Evolutionary conservation across 1,284 basidiomycete genomes (phyloP).

Genomic region (Cutaneotrichosporon sp.): DNA sequence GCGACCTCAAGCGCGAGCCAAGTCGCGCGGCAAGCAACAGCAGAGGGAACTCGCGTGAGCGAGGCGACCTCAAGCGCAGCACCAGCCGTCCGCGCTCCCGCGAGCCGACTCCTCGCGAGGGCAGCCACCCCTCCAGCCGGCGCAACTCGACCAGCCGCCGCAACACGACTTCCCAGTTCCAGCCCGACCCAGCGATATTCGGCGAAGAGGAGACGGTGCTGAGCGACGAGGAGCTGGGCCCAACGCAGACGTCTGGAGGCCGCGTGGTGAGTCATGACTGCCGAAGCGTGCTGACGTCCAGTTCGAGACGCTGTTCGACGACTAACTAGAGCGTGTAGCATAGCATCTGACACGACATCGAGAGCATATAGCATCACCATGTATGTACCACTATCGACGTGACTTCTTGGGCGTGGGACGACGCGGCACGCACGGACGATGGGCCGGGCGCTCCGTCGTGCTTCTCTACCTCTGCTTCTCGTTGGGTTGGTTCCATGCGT

Average conservation of each 20-base stretch:
- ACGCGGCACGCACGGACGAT: not conserved
- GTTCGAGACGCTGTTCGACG: slow-evolving; percentile 10
- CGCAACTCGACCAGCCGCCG: not conserved
- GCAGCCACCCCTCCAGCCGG: not conserved
- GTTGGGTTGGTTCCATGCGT: no score
- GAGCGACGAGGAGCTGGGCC: slow-evolving; percentile 15
- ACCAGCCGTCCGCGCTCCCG: not conserved
- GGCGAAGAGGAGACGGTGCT: slow-evolving; percentile 9
- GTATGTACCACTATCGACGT: not conserved
- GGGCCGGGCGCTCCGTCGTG: not conserved
- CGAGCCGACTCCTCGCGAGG: not conserved
- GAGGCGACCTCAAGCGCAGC: not conserved
- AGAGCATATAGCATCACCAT: not conserved
- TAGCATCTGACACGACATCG: not conserved
- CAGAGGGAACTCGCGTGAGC: not conserved
- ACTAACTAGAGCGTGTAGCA: slow-evolving; percentile 9
- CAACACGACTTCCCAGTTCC: slow-evolving; percentile 2
- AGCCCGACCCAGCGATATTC: slow-evolving; percentile 10
- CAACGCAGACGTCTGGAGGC: slow-evolving; percentile 15
- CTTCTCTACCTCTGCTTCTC: not conserved
- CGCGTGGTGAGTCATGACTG: slow-evolving; percentile 11
- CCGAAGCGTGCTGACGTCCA: not conserved
- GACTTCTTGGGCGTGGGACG: not conserved
- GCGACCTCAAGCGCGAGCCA: not conserved
- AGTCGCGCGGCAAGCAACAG: not conserved